These are phyloP conservation scores for Orychophragmus violaceus DNA, from an alignment of 345 rosid species.

Conservation along the genomic window DNA sequence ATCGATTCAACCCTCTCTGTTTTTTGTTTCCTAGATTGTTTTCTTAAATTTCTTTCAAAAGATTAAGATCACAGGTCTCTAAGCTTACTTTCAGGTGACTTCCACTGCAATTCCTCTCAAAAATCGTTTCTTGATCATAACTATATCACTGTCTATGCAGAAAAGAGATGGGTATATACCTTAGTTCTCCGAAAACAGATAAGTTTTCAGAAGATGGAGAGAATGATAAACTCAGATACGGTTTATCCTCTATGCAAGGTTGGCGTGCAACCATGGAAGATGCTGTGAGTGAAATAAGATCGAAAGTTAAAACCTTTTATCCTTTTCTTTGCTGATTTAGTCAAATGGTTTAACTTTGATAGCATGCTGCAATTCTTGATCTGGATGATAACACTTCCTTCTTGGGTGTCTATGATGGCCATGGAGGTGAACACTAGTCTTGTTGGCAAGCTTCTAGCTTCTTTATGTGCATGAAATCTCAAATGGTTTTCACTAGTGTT, in stretches of 20 bases:
- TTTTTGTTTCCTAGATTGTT: neutral
- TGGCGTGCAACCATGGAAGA: constrained; percentile 99
- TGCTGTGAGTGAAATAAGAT: constrained; percentile 59
- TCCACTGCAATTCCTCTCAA: neutral
- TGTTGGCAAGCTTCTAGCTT: no score
- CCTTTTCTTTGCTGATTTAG: neutral
- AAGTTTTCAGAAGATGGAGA: constrained; percentile 87
- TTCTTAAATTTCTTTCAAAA: neutral
- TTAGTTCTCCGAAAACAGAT: constrained; percentile 94
- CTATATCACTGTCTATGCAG: constrained; percentile 7
- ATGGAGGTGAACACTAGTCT: constrained; percentile 99
- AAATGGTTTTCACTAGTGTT: constrained; percentile 8
- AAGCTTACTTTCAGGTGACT: neutral
- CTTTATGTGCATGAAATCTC: neutral
- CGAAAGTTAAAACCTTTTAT: constrained; percentile 5
- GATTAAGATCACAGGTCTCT: constrained; percentile 14
- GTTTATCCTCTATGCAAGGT: constrained; percentile 97
- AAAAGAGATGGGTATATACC: constrained; percentile 80
- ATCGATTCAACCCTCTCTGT: neutral
- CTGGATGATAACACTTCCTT: constrained; percentile 78
- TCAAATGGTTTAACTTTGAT: constrained; percentile 17
- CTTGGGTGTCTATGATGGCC: constrained; percentile 98
- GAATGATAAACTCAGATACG: constrained; percentile 68
- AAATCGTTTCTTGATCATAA: neutral
- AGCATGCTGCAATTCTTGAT: constrained; percentile 87